phyloP scores from a whole-genome alignment of 176 grass and related monocot species.

The Leersia perrieri region DNA sequence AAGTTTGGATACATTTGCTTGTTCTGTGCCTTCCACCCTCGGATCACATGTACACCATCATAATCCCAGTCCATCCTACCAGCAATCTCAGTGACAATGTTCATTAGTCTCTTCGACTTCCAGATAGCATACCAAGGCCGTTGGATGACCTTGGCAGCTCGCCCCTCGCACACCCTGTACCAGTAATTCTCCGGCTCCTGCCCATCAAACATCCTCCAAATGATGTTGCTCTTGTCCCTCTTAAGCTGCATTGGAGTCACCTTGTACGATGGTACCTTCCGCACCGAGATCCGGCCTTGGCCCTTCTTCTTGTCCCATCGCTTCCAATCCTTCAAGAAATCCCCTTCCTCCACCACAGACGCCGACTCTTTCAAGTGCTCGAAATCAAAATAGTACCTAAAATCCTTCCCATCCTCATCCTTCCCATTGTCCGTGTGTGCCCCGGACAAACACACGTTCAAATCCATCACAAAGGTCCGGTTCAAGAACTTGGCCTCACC shows the following conservation, averaged over 20 bases:
- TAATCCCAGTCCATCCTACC: conserved; percentile 92
- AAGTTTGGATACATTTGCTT: conserved; percentile 84
- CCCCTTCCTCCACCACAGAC: conserved; percentile 71
- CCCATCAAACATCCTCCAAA: conserved; percentile 84
- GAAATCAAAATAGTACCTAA: conserved; percentile 91
- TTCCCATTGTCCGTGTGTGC: conserved; percentile 66
- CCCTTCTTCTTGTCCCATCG: conserved; percentile 80
- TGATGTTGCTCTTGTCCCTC: conserved; percentile 74
- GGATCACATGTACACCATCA: conserved; percentile 76
- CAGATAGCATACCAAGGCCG: conserved; percentile 87
- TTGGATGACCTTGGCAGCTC: conserved; percentile 69
- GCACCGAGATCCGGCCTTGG: conserved; percentile 58
- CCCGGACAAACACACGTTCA: conserved; percentile 75
- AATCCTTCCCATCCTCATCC: conserved; percentile 85
- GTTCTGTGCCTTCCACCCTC: conserved; percentile 77
- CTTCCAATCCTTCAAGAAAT: conserved; percentile 74
- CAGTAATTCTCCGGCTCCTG: conserved; percentile 97
- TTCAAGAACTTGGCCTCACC: conserved; percentile 94
- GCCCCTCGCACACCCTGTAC: conserved; percentile 93
- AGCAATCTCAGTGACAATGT: conserved; percentile 88
- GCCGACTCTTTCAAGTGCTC: conserved; percentile 82
- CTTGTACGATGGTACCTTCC: conserved; percentile 82
- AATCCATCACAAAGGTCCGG: conserved; percentile 86
- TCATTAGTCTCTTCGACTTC: conserved; percentile 92
- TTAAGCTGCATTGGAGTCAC: conserved; percentile 87